Evolutionary conservation across 805 yeast genomes (phyloP).

Genomic region (Candida boleticola): DNA sequence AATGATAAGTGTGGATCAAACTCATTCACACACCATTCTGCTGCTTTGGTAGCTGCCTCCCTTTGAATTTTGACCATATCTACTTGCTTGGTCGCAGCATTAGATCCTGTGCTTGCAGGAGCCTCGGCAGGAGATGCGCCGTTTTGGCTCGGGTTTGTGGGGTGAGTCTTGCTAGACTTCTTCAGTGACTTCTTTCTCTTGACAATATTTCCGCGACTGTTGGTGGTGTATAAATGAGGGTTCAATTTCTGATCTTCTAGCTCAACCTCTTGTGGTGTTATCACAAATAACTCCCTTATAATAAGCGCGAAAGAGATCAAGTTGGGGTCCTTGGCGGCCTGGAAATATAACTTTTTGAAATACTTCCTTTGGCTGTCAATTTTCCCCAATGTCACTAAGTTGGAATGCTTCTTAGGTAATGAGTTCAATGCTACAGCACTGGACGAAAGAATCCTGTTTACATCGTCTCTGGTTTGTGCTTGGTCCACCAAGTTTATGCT

Average conservation of each 20-base stretch:
- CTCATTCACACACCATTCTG: conserved; percentile 53
- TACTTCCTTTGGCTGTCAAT: conserved; percentile 47
- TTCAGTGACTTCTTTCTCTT: conserved; percentile 23
- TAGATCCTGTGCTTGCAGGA: conserved; percentile 3
- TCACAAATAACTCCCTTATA: conserved; percentile 56
- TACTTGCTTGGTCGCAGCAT: conserved; percentile 16
- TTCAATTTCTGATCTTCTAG: conserved; percentile 31
- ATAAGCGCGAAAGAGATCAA: conserved; percentile 52
- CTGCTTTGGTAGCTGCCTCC: conserved; percentile 48
- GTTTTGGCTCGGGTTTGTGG: background rate
- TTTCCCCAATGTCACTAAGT: conserved; percentile 40
- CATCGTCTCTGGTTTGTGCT: conserved; percentile 49
- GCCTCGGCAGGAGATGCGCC: background rate
- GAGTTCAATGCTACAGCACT: conserved; percentile 54
- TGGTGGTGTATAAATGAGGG: conserved; percentile 39
- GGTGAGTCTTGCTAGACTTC: conserved; percentile 9
- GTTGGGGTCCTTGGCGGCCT: conserved; percentile 43
- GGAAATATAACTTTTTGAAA: conserved; percentile 54
- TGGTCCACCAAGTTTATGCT: conserved; percentile 36
- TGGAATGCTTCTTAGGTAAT: conserved; percentile 38
- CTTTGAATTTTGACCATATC: conserved; percentile 31
- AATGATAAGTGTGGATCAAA: conserved; percentile 74
- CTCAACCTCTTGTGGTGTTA: conserved; percentile 39
- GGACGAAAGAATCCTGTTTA: conserved; percentile 54
- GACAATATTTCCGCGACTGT: conserved; percentile 28